phyloP scores from a whole-genome alignment of 768 basidiomycete genomes.

The Mycena kentingensis region DNA sequence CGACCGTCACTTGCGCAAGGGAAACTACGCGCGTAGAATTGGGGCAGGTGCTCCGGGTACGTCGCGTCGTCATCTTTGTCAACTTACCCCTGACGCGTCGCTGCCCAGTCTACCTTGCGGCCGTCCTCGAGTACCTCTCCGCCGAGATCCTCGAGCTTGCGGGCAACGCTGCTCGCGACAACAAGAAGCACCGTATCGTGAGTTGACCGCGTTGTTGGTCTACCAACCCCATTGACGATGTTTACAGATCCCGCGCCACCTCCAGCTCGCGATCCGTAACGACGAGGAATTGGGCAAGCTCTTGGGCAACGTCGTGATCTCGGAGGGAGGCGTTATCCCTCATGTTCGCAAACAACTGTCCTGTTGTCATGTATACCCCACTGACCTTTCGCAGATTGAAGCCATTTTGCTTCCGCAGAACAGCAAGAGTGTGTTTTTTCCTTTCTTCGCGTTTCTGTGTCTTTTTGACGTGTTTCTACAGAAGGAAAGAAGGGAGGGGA shows the following conservation, averaged over 20 bases:
- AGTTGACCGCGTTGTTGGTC: no score
- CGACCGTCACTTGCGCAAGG: slow-evolving; percentile 84
- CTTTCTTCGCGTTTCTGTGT: neutral
- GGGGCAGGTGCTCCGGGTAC: slow-evolving; percentile 85
- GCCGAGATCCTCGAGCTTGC: slow-evolving; percentile 94
- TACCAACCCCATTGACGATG: no score
- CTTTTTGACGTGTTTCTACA: neutral
- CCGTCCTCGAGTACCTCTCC: slow-evolving; percentile 89
- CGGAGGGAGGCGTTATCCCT: slow-evolving; percentile 92
- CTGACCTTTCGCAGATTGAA: no score
- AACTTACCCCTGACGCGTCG: slow-evolving; percentile 8
- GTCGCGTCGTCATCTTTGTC: slow-evolving; percentile 10
- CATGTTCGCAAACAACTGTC: no score
- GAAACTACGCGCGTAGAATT: slow-evolving; percentile 85
- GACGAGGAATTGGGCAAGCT: slow-evolving; percentile 80
- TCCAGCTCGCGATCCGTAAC: slow-evolving; percentile 93
- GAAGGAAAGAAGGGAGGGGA: slow-evolving; percentile 3
- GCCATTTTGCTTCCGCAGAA: slow-evolving; percentile 36
- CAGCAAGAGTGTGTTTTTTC: slow-evolving; percentile 10
- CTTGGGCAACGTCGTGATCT: slow-evolving; percentile 85
- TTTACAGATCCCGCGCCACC: slow-evolving; percentile 89
- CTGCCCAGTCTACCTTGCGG: slow-evolving; percentile 79
- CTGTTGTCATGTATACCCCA: no score
- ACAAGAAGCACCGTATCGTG: slow-evolving; percentile 97
- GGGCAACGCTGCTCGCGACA: slow-evolving; percentile 86